Base-by-base conservation (phyloP, 768 basidiomycete genomes). In the Austroboletus festivus region DNA sequence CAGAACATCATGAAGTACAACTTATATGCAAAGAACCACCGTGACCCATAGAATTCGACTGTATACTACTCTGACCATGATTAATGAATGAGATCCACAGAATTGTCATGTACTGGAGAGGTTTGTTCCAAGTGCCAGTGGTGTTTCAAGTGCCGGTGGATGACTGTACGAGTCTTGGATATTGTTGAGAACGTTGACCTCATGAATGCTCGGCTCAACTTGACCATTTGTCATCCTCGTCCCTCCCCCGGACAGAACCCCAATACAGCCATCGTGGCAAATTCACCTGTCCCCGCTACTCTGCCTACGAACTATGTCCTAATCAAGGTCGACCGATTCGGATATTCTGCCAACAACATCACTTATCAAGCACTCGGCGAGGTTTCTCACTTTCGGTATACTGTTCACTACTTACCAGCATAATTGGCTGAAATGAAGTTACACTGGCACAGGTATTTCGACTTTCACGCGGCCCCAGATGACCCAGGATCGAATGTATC, bases 261-360 rank as follows among this genome's bases (percentile, higher is more conserved):
- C 15, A 62, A 62, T 12, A 48, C 56, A 19, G 61, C 68, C 3
- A 50, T 68, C 42, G 30, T 74, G 23, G 61, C 58, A 35, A 54
- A 44, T 16, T 69, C 56, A 37, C 47, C 44, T 7, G 37, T 56
- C 20, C 65, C 59, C 1, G 46, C 37, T 33, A 42, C 46, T 7
- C 54, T 51, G 23, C 75, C 74, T 9, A 47, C 60, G 15, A 72
- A 80, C 63, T 74, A 80, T 47, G 70, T 84, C 34, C 57, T 84
- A 15, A 69, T 85, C 48, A 71, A 69, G 45, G 77, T 86, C 4
- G 83, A 85, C 47, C 75, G 79, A 16, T 86, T 86, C 58, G 85
- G 85, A 4, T 86, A 82, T 62, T 84, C 82, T 23, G 76, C 84
- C 35, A 86, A 86, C 61, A 86, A 86, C 55, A 52, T 86, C 18